phyloP scores from a whole-genome alignment of 257 asterid genomes.

The Haberlea rhodopensis region DNA sequence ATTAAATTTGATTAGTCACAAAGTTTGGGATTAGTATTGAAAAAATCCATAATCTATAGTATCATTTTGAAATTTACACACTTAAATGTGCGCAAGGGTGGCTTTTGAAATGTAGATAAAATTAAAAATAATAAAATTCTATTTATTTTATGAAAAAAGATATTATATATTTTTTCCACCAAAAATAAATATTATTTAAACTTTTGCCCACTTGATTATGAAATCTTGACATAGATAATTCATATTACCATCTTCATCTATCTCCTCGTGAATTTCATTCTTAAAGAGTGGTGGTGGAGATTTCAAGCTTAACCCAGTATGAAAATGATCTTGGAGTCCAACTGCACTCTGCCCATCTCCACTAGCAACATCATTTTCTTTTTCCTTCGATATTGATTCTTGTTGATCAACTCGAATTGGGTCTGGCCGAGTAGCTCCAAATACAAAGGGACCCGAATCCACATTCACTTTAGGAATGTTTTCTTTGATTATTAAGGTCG shows the following conservation, averaged over 20 bases:
- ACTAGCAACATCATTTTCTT: slow-evolving; percentile 9
- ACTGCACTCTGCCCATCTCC: slow-evolving; percentile 1
- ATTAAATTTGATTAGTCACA: too few relatives aligned
- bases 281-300: neutral
- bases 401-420: slow-evolving; percentile 5
- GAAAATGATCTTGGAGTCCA: slow-evolving; percentile 7
- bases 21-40: too few relatives aligned
- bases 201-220: too few relatives aligned
- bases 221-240: too few relatives aligned
- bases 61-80: too few relatives aligned
- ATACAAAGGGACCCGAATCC: neutral
- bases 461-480: neutral
- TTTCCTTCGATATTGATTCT: neutral
- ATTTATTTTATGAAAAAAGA: too few relatives aligned
- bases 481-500: neutral
- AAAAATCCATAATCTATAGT: too few relatives aligned
- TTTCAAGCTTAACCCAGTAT: slow-evolving; percentile 17
- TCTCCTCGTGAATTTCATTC: neutral
- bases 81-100: too few relatives aligned
- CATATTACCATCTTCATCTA: neutral
- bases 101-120: too few relatives aligned
- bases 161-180: too few relatives aligned
- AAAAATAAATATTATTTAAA: too few relatives aligned
- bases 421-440: slow-evolving; percentile 19
- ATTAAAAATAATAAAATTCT: too few relatives aligned